A percentile compares a stretch with the other conserved stretches of the same genome.
Conservation (phyloP, 1,139 yeast genomes). For the Taphrina pruni region DNA sequence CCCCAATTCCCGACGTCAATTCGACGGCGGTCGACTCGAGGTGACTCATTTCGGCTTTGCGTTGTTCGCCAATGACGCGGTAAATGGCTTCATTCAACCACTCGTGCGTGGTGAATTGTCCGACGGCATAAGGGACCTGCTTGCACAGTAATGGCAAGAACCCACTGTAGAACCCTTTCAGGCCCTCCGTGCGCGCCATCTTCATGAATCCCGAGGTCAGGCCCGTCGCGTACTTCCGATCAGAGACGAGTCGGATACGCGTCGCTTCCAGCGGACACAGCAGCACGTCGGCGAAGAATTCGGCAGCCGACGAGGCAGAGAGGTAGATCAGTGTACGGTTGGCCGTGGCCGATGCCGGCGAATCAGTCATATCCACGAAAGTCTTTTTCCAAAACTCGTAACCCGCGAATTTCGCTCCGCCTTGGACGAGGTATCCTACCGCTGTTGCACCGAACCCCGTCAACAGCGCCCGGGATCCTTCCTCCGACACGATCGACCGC, state of each 20-base stretch:
- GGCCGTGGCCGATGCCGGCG: conserved; percentile 58
- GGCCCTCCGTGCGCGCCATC: conserved; percentile 83
- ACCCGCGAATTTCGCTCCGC: conserved; percentile 86
- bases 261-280: conserved; percentile 83
- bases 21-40: conserved; percentile 62
- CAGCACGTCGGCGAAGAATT: conserved; percentile 76
- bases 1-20: conserved; percentile 83
- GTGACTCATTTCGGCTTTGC: conserved; percentile 53
- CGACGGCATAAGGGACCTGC: conserved; percentile 90
- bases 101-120: conserved; percentile 86
- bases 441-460: conserved; percentile 85
- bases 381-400: conserved; percentile 77
- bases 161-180: conserved; percentile 83
- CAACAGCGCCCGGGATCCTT: conserved; percentile 68
- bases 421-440: conserved; percentile 83
- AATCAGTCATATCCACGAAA: conserved; percentile 65
- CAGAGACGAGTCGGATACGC: conserved; percentile 79
- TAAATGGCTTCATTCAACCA: conserved; percentile 83
- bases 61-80: conserved; percentile 66
- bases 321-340: conserved; percentile 70
- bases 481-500: conserved; percentile 46
- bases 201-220: conserved; percentile 82
- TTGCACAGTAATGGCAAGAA: conserved; percentile 88
- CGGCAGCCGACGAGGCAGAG: conserved; percentile 81
- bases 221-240: conserved; percentile 85